Base-by-base conservation (phyloP, 148 eudicot genomes). In the Linanthus parryae region DNA sequence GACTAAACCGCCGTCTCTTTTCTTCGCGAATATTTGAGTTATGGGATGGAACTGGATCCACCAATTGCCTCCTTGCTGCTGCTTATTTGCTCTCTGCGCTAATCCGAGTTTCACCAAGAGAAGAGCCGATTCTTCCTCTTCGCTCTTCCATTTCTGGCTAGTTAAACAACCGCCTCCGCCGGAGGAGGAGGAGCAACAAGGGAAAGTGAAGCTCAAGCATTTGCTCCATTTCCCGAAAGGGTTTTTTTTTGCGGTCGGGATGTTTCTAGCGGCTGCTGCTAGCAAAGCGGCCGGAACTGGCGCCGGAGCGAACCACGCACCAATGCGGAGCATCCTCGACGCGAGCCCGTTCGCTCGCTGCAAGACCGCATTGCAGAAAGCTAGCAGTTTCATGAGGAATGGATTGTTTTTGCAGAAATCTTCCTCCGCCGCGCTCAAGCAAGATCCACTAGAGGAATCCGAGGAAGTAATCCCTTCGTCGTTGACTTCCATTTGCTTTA, bases 261-360 rank as follows among this genome's bases (percentile, higher is more conserved):
- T 67, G 50, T 65, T 70, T 43, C 67, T 84, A 26, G 96, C 89
- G 33, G 96, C 94, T 4, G 78, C 76, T 14, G 83, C 82, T 21
- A 88, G 68, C 56, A 81, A 61, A 77, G 29, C 71, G 20, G 77
- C 78, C 22, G 94, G 73, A 58, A 82, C 54, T 4, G 89, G 96
- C 41, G 84, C 50, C 15, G 96, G 86, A 41, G 96, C 86, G 54
- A 79, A 75, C 94, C 96, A 88, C 52, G 89, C 77, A 41, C 89
- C 86, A 13, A 74, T 86, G 5, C 73, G 78, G 58, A 88, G 79
- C 89, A 84, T 84, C 22, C 70, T 84, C 22, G 78, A 74, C 41
- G 86, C 82, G 9, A 79, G 64, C n/a, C 65, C 65, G 55, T 75
- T 77, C 53, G 62, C 34, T 18, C 39, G 67, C 52, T 83, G 83